These are phyloP conservation scores for Trichosporon faecale DNA, from an alignment of 1,284 basidiomycete genomes.

Conservation along the genomic window DNA sequence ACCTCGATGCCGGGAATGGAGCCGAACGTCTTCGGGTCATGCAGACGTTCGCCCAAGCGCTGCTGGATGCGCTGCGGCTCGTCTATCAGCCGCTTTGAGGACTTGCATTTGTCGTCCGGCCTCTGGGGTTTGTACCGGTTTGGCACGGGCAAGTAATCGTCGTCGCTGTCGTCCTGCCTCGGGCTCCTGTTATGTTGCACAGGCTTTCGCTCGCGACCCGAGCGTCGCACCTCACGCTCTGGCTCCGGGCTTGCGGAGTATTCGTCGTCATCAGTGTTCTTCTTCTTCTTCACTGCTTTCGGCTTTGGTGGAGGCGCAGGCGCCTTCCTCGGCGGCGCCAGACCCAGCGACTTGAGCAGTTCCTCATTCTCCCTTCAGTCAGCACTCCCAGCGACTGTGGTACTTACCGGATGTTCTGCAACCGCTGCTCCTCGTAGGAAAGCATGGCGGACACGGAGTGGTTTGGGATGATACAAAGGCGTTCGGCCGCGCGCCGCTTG, in stretches of 20 bases:
- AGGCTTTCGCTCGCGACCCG: not conserved
- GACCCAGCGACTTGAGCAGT: slow-evolving; percentile 37
- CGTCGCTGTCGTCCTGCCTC: slow-evolving; percentile 12
- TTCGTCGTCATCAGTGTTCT: slow-evolving; percentile 8
- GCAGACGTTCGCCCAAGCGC: slow-evolving; percentile 32
- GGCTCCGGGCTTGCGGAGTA: not conserved
- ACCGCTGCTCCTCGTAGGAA: slow-evolving; percentile 28
- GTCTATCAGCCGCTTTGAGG: not conserved
- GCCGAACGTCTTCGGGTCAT: slow-evolving; percentile 42
- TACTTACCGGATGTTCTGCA: slow-evolving; percentile 37
- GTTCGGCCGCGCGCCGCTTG: not conserved
- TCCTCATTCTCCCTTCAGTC: slow-evolving; percentile 37
- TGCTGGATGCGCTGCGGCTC: slow-evolving; percentile 30
- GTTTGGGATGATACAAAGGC: not conserved
- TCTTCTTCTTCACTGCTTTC: slow-evolving; percentile 8
- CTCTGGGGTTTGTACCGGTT: not conserved
- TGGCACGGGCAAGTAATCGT: slow-evolving; percentile 18
- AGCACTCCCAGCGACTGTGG: not conserved
- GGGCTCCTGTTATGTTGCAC: not conserved
- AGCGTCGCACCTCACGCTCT: not conserved
- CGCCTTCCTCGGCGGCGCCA: slow-evolving; percentile 15
- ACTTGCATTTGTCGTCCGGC: not conserved
- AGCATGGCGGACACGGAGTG: slow-evolving; percentile 10
- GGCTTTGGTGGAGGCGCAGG: slow-evolving; percentile 11
- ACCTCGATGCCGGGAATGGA: slow-evolving; percentile 42